Evolutionary conservation across 352 stramenopile genomes (phyloP), one percentile per base, ranked within the genome.

Genomic region (Globisporangium camurandrum): DNA sequence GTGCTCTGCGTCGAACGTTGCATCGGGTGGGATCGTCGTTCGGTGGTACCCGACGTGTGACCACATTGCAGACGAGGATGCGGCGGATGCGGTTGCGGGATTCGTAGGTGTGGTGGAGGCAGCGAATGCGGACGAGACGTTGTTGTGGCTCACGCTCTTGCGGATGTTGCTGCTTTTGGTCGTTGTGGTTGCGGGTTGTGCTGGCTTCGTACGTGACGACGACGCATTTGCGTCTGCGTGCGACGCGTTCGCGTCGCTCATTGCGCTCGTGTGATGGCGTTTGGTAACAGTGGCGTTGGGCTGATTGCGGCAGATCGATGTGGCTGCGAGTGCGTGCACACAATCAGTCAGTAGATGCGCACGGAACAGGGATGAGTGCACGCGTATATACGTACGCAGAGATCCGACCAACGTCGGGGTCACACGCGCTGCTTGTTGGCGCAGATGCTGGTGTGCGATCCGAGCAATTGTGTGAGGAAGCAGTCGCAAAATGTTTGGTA

Each of bases 31-130:
- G 54, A 93, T 91, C 40, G 71, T 90, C 26, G 77, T 93, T 64
- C 75, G 76, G 61, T 93, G 82, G 63, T 88, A 82, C 27, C 81
- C 82, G 33, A 93, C 79, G 47, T 90, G 76, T 33, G 74, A 75
- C 76, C 79, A 90, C 63, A 76, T 64, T 31, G 54, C 46, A 0
- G 46, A 24, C n/a, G 48, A n/a, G n/a, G n/a, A n/a, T n/a, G n/a
- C n/a, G n/a, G n/a, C n/a, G n/a, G n/a, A 40, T 17, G 19, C 41
- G 4, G n/a, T n/a, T 16, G 28, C 7, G 20, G 26, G n/a, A 31
- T 17, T 9, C 3, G n/a, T 41, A 4, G 17, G 7, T 12, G 30
- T 34, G 7, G 30, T 11, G 30, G 12, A 12, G 30, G 30, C 30
- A 34, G 30, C 7, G 30, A 11, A 34, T 12, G 9, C 30, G 9